Conservation (phyloP, 768 basidiomycete species). For the Lactifluus volemus region DNA sequence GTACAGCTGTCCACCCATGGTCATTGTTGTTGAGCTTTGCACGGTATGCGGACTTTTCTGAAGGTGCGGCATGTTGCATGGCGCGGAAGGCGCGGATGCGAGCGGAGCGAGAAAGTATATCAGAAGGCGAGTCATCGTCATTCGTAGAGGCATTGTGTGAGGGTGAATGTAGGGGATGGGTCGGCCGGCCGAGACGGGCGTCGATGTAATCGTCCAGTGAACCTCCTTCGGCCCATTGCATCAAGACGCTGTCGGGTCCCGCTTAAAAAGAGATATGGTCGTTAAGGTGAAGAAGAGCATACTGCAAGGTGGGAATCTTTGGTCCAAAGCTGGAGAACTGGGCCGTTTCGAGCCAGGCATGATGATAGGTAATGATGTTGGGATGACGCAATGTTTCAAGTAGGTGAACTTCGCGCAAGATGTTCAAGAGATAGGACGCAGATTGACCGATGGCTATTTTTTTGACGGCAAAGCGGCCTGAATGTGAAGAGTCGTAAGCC, state of each 20-base stretch:
- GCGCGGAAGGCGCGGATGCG: slow-evolving; percentile 71
- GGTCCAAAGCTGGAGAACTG: slow-evolving; percentile 88
- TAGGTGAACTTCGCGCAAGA: slow-evolving; percentile 78
- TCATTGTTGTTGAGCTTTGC: slow-evolving; percentile 36
- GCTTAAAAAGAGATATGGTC: not conserved
- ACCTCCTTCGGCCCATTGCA: slow-evolving; percentile 93
- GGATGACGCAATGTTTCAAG: slow-evolving; percentile 82
- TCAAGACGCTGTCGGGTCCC: slow-evolving; percentile 50
- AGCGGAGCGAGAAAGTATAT: slow-evolving; percentile 46
- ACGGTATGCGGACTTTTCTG: slow-evolving; percentile 54
- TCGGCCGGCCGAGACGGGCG: slow-evolving; percentile 54
- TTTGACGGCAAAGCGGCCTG: slow-evolving; percentile 88
- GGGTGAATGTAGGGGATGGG: slow-evolving; percentile 20
- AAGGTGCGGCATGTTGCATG: slow-evolving; percentile 54
- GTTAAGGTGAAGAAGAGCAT: slow-evolving; percentile 24
- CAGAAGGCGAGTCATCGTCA: slow-evolving; percentile 16
- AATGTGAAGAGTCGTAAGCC: slow-evolving; percentile 1
- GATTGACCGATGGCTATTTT: slow-evolving; percentile 94
- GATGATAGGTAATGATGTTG: slow-evolving; percentile 93
- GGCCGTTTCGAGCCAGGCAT: slow-evolving; percentile 83
- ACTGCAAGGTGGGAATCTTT: slow-evolving; percentile 83
- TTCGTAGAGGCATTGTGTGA: slow-evolving; percentile 39
- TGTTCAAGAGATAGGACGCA: slow-evolving; percentile 74
- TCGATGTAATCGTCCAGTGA: slow-evolving; percentile 84
- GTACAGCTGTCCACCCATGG: slow-evolving; percentile 59